Evolutionary conservation across 805 yeast species (phyloP).

Genomic region (Metschnikowia dekortorum): DNA sequence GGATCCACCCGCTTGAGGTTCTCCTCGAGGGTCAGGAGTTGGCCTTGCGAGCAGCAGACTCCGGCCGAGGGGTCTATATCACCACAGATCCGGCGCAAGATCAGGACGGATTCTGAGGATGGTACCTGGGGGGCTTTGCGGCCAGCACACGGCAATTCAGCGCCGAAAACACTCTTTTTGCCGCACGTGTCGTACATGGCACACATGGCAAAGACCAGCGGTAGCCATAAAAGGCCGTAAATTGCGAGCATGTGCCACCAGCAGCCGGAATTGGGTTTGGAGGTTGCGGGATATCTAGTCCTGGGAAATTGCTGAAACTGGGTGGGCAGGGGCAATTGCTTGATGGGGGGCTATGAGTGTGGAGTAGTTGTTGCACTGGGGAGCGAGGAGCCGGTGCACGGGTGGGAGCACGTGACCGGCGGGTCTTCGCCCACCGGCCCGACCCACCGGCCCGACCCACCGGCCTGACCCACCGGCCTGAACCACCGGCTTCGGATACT

Average conservation of each 20-base stretch:
- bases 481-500: too few relatives aligned
- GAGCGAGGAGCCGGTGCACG: background rate
- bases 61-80: constrained; percentile 49
- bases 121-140: constrained; percentile 48
- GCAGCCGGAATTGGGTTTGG: background rate
- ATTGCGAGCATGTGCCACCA: background rate
- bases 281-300: background rate
- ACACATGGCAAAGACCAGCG: constrained; percentile 25
- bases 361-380: too few relatives aligned
- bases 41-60: constrained; percentile 71
- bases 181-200: constrained; percentile 70
- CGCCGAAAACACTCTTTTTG: constrained; percentile 71
- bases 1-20: constrained; percentile 37
- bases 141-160: constrained; percentile 73
- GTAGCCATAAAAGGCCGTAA: background rate
- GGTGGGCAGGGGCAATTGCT: background rate
- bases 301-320: background rate
- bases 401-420: background rate
- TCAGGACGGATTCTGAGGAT: constrained; percentile 36
- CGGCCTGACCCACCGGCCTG: too few relatives aligned
- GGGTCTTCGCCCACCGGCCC: too few relatives aligned
- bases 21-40: constrained; percentile 48
- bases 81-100: constrained; percentile 67
- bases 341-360: too few relatives aligned
- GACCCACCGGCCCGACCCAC: too few relatives aligned